phyloP scores from a whole-genome alignment of 176 grass and related monocot genomes.

The Puccinellia tenuiflora region DNA sequence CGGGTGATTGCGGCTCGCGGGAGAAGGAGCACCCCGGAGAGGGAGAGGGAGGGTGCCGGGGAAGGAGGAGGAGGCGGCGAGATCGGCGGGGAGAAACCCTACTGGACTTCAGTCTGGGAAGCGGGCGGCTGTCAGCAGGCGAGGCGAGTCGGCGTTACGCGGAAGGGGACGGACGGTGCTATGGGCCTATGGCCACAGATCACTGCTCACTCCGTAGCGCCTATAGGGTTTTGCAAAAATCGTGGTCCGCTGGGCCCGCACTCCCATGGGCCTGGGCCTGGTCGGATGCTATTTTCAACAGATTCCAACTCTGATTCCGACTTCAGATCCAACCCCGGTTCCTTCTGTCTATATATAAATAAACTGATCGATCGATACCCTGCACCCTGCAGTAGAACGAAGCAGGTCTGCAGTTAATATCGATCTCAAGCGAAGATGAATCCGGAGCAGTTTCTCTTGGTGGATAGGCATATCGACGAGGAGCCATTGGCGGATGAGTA shows the following conservation, averaged over 20 bases:
- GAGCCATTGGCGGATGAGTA: not conserved
- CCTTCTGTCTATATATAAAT: not conserved
- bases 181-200: no score
- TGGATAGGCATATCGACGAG: not conserved
- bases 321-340: not conserved
- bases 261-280: no score
- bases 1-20: not conserved
- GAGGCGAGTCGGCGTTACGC: no score
- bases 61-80: not conserved
- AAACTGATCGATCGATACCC: not conserved
- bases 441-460: not conserved
- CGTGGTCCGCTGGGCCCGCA: no score
- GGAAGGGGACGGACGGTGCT: no score
- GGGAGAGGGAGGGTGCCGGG: not conserved
- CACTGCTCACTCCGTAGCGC: no score
- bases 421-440: not conserved
- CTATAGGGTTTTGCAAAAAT: no score
- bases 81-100: conserved; percentile 20
- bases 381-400: not conserved
- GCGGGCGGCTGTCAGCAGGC: no score
- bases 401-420: not conserved
- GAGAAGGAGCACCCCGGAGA: not conserved
- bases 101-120: no score
- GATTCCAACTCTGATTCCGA: not conserved
- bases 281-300: no score